Evolutionary conservation across 75 land plant species (phyloP).

Genomic region (Sequoia sempervirens): DNA sequence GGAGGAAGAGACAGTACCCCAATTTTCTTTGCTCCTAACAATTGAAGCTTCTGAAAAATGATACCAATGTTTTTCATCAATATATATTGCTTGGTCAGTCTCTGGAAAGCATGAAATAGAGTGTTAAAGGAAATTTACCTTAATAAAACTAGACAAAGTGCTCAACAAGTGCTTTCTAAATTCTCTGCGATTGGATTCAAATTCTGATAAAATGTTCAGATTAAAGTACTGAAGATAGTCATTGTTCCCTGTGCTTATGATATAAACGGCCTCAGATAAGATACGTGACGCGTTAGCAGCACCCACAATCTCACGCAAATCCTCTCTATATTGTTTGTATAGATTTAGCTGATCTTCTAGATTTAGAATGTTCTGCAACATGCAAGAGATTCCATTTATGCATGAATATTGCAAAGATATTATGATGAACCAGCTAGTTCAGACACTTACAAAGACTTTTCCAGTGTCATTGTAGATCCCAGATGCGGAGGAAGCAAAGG

Average conservation of each 20-base stretch:
- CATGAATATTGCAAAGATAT: no score
- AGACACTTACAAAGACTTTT: not conserved
- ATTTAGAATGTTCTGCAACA: not conserved
- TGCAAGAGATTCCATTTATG: not conserved
- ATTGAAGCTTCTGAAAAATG: conserved; percentile 43
- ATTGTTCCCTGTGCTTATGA: conserved; percentile 11
- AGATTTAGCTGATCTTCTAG: not conserved
- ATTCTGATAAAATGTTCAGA: not conserved
- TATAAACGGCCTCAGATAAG: not conserved
- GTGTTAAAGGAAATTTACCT: conserved; percentile 21
- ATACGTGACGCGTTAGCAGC: conserved; percentile 1
- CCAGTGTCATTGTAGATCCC: not conserved
- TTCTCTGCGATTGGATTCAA: not conserved
- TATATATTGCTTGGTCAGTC: no score
- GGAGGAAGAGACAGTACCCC: conserved; percentile 80
- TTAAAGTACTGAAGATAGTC: conserved; percentile 5
- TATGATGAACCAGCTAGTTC: no score
- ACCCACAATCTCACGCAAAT: not conserved
- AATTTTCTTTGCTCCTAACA: conserved; percentile 62
- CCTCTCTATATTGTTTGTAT: not conserved
- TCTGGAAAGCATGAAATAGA: no score
- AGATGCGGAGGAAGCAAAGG: not conserved
- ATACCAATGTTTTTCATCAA: not conserved
- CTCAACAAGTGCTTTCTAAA: not conserved
- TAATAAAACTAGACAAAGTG: conserved; percentile 21